Evolutionary conservation across 2,329 filamentous ascomycete genomes (phyloP).

Genomic region (Dactylellina haptotyla): DNA sequence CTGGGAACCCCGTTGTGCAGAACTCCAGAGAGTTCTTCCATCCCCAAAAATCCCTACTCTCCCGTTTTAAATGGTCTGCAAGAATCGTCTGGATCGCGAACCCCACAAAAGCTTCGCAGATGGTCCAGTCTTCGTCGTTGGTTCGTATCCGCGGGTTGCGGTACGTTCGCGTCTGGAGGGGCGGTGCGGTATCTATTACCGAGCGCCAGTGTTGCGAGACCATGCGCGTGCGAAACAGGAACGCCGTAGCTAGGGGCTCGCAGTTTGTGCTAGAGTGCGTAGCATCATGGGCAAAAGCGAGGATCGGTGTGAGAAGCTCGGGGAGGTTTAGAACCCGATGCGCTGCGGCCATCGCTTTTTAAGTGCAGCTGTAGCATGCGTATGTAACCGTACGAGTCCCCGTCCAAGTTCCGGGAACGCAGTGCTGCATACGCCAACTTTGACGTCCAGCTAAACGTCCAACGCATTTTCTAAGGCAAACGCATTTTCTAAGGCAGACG

Average conservation of each 20-base stretch:
- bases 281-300: background rate
- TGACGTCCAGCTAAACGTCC: background rate
- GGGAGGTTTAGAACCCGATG: constrained; percentile 16
- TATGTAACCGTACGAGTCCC: background rate
- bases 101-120: background rate
- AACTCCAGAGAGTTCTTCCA: background rate
- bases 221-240: background rate
- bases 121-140: background rate
- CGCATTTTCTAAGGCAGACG: background rate
- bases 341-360: background rate
- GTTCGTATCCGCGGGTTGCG: constrained; percentile 4
- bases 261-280: background rate
- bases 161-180: background rate
- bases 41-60: background rate
- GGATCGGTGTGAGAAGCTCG: constrained; percentile 27
- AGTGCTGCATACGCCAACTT: background rate
- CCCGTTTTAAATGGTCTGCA: background rate
- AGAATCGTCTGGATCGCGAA: background rate
- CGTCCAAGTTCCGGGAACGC: background rate
- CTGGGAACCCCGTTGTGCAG: background rate
- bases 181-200: constrained; percentile 5
- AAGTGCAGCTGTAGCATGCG: background rate
- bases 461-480: background rate
- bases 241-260: background rate
- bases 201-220: background rate